Conservation (phyloP, 305 asterid genomes). For the Fraxinus dipetala region DNA sequence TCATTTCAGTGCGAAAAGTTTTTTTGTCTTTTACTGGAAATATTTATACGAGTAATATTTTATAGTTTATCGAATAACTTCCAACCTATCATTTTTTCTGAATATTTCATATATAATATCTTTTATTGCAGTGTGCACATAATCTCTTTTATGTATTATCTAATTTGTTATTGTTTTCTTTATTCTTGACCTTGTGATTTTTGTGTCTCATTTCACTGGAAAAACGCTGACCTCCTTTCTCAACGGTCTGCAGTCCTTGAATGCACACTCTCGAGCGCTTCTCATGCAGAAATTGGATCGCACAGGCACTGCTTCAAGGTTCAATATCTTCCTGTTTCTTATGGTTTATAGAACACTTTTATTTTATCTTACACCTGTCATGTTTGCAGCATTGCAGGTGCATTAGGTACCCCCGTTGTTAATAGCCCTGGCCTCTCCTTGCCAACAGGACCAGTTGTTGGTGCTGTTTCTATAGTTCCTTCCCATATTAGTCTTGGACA, state of each 20-base stretch:
- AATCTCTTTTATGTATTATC: neutral
- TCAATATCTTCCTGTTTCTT: slow-evolving; percentile 11
- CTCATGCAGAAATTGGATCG: slow-evolving; percentile 70
- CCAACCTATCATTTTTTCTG: neutral
- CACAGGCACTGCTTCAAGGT: slow-evolving; percentile 59
- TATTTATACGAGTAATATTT: neutral
- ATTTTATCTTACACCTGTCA: slow-evolving; percentile 18
- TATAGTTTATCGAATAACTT: neutral
- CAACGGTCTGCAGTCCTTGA: slow-evolving; percentile 52
- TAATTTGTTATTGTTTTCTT: neutral
- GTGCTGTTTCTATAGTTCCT: slow-evolving; percentile 15
- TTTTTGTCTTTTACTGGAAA: neutral
- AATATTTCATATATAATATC: neutral
- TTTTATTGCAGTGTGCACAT: neutral
- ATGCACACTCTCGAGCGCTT: slow-evolving; percentile 60
- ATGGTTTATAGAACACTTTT: neutral
- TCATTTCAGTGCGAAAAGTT: neutral
- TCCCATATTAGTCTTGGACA: slow-evolving; percentile 15
- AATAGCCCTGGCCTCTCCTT: slow-evolving; percentile 16
- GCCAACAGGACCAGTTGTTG: slow-evolving; percentile 33
- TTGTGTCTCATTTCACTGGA: slow-evolving; percentile 14
- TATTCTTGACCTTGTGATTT: slow-evolving; percentile 6
- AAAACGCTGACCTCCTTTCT: slow-evolving; percentile 22
- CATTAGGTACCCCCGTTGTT: slow-evolving; percentile 22
- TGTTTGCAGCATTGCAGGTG: slow-evolving; percentile 43